Percentiles rank a stretch among this genome's conserved stretches.
These are phyloP conservation scores for Fusarium poae DNA, from an alignment of 2,329 filamentous ascomycete species.

Conservation along the genomic window DNA sequence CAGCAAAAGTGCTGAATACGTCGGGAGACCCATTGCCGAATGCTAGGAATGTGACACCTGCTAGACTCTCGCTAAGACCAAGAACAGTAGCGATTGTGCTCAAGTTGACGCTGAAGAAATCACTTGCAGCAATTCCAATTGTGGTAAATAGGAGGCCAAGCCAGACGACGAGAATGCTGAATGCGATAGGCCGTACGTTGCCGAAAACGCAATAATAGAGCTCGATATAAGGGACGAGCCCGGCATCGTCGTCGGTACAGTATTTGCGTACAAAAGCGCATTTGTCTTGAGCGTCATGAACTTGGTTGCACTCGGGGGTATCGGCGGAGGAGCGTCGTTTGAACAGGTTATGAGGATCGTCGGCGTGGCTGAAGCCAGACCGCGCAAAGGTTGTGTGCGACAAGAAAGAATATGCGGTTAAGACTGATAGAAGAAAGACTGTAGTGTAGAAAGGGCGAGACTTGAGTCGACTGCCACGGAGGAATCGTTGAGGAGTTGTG, in stretches of 20 bases:
- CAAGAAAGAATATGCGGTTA: constrained; percentile 62
- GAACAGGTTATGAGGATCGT: constrained; percentile 38
- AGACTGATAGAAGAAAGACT: constrained; percentile 60
- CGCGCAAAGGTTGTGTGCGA: constrained; percentile 40
- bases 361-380: constrained; percentile 22
- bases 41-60: constrained; percentile 94
- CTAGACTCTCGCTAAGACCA: constrained; percentile 94
- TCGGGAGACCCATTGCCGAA: constrained; percentile 98
- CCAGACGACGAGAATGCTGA: constrained; percentile 83
- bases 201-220: constrained; percentile 89
- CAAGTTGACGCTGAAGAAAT: constrained; percentile 98
- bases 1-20: constrained; percentile 98
- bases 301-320: constrained; percentile 76
- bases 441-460: constrained; percentile 65
- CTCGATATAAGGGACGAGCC: constrained; percentile 86
- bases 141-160: constrained; percentile 92
- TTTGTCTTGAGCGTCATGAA: constrained; percentile 82
- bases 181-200: constrained; percentile 79
- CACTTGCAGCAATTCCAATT: constrained; percentile 96
- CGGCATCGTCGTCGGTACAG: constrained; percentile 90
- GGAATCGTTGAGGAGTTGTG: constrained; percentile 19
- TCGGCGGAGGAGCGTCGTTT: constrained; percentile 47
- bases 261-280: constrained; percentile 87
- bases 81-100: constrained; percentile 91
- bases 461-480: constrained; percentile 56